Evolutionary conservation across 345 rosid genomes (phyloP).

Genomic region (thale cress (Arabidopsis thaliana)): DNA sequence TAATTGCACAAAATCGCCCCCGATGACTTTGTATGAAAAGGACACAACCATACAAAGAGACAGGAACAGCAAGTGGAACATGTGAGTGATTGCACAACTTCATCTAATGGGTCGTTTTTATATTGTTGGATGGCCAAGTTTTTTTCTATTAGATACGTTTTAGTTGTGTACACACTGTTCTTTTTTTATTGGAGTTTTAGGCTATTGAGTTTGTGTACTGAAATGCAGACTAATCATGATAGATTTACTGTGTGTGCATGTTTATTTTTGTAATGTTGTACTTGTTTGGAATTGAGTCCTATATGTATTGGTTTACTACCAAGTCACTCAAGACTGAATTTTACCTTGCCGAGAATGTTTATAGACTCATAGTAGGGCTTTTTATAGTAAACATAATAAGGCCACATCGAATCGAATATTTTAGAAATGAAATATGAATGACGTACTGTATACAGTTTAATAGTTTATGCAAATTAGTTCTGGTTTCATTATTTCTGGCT

Average conservation of each 20-base stretch:
- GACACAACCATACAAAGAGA: conserved; percentile 43
- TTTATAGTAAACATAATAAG: too few species aligned
- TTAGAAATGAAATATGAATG: too few species aligned
- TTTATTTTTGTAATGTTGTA: background rate
- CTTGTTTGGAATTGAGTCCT: background rate
- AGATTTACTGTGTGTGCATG: background rate
- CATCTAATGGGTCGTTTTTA: conserved; percentile 16
- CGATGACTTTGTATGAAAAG: conserved; percentile 42
- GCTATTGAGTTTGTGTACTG: conserved; percentile 6
- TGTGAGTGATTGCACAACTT: conserved; percentile 41
- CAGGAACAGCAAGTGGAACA: conserved; percentile 43
- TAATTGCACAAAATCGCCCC: conserved; percentile 34
- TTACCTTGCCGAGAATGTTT: too few species aligned
- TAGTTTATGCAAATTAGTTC: too few species aligned
- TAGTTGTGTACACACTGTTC: conserved; percentile 13
- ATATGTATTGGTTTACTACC: background rate
- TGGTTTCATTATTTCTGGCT: too few species aligned
- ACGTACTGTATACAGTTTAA: too few species aligned
- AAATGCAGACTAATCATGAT: conserved; percentile 1
- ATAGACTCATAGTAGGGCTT: too few species aligned
- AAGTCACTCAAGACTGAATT: background rate
- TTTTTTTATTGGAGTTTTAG: conserved; percentile 27
- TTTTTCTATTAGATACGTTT: conserved; percentile 7
- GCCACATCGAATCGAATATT: too few species aligned
- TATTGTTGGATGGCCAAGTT: background rate